Conservation (phyloP, 352 stramenopile species). For the Phytophthora kernoviae region DNA sequence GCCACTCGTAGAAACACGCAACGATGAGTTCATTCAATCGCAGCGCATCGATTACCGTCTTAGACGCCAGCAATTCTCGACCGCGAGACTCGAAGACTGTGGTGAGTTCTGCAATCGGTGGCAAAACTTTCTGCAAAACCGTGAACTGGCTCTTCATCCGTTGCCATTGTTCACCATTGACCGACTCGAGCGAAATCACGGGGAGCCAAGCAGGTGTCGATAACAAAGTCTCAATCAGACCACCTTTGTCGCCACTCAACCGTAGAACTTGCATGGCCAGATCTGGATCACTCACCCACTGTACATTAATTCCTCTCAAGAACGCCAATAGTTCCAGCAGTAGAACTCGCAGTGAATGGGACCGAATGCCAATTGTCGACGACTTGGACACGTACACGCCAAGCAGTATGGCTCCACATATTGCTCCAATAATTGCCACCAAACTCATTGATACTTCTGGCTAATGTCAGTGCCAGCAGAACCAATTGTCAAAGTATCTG, state of each 20-base stretch:
- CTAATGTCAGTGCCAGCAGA: too few relatives aligned
- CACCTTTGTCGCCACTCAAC: constrained; percentile 26
- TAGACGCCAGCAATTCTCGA: constrained; percentile 17
- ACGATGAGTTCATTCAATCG: constrained; percentile 29
- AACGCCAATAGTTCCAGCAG: constrained; percentile 25
- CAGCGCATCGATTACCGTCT: constrained; percentile 24
- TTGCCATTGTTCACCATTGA: constrained; percentile 34
- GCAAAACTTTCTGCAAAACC: constrained; percentile 21
- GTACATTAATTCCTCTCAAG: constrained; percentile 28
- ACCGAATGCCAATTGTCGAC: constrained; percentile 33
- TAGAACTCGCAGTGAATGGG: constrained; percentile 18
- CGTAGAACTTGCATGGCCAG: constrained; percentile 26
- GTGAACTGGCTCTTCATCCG: constrained; percentile 33
- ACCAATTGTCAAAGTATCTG: too few relatives aligned
- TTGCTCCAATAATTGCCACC: neutral
- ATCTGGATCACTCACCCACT: constrained; percentile 34
- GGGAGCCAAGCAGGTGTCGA: constrained; percentile 28
- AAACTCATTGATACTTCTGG: constrained; percentile 4
- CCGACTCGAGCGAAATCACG: constrained; percentile 33
- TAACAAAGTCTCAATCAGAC: constrained; percentile 31
- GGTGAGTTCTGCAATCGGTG: constrained; percentile 26
- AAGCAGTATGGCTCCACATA: neutral
- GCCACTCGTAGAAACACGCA: constrained; percentile 35
- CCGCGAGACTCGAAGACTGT: constrained; percentile 29
- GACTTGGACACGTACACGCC: constrained; percentile 10